Percentiles rank a stretch among this genome's conserved stretches.
Evolutionary conservation across 2,329 filamentous ascomycete species (phyloP).

Genomic region (Microascus cirrosus): DNA sequence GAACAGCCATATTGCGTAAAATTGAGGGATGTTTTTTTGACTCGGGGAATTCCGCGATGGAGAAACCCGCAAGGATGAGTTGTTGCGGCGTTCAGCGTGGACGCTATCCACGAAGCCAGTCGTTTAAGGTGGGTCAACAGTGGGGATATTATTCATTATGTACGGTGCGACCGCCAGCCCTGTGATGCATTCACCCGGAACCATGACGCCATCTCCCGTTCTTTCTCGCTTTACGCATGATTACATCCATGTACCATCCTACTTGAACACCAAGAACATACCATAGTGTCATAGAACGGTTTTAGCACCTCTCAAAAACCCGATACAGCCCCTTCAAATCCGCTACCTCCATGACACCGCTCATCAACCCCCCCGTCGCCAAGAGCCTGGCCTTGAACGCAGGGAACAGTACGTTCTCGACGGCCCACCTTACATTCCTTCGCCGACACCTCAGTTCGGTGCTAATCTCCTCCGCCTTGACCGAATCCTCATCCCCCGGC

Average conservation of each 20-base stretch:
- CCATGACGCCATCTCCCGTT: neutral
- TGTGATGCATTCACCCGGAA: neutral
- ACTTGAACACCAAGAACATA: neutral
- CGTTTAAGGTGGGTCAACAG: neutral
- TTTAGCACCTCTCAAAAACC: slow-evolving; percentile 86
- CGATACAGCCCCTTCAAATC: slow-evolving; percentile 87
- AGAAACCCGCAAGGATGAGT: neutral
- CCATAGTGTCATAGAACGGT: neutral
- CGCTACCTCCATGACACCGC: slow-evolving; percentile 71
- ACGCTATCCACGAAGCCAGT: neutral
- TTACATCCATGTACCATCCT: neutral
- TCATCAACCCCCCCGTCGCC: slow-evolving; percentile 67
- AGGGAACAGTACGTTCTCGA: slow-evolving; percentile 85
- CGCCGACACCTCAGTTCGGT: slow-evolving; percentile 48
- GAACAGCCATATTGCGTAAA: neutral
- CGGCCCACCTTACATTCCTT: slow-evolving; percentile 56
- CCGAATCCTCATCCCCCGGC: slow-evolving; percentile 19
- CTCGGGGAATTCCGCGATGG: neutral
- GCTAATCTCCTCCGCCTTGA: slow-evolving; percentile 27
- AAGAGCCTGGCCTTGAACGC: slow-evolving; percentile 75
- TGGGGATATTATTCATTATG: neutral
- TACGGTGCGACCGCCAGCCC: neutral
- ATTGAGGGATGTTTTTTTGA: neutral
- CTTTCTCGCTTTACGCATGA: neutral
- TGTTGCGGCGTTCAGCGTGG: neutral